Conservation (phyloP, 1,139 yeast species). For the Casaregolazyma suthepensis region DNA sequence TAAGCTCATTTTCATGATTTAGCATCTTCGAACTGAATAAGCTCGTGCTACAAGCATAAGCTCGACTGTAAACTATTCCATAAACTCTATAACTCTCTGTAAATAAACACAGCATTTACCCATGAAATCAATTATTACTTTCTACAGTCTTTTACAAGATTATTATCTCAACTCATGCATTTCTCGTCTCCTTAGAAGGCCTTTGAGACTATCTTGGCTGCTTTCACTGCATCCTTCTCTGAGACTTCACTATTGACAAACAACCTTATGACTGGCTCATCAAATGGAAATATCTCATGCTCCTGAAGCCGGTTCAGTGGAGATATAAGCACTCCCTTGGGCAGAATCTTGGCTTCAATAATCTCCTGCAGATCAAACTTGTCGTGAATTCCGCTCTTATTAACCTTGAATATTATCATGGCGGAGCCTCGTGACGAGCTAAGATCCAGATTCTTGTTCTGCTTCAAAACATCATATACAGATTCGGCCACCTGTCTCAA, state of each 20-base stretch:
- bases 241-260: slow-evolving; percentile 52
- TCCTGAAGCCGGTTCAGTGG: slow-evolving; percentile 64
- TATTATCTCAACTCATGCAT: not conserved
- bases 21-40: too few relatives aligned
- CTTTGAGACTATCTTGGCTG: slow-evolving; percentile 23
- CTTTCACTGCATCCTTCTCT: slow-evolving; percentile 44
- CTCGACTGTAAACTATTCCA: too few relatives aligned
- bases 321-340: slow-evolving; percentile 52
- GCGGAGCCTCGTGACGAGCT: slow-evolving; percentile 61
- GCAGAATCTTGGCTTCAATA: slow-evolving; percentile 20
- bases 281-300: slow-evolving; percentile 70
- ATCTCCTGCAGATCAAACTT: slow-evolving; percentile 21
- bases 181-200: slow-evolving; percentile 9
- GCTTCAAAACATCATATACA: slow-evolving; percentile 36
- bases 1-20: not conserved
- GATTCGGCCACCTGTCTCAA: slow-evolving; percentile 36
- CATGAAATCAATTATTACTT: not conserved
- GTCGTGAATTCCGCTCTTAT: slow-evolving; percentile 14
- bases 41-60: too few relatives aligned
- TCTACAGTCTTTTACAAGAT: not conserved
- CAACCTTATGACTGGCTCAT: slow-evolving; percentile 56
- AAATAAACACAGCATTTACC: not conserved
- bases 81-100: too few relatives aligned
- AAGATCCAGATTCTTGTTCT: slow-evolving; percentile 37
- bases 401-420: slow-evolving; percentile 36